phyloP scores from a whole-genome alignment of 495 filamentous ascomycete species.

The Neurospora tetraspora region DNA sequence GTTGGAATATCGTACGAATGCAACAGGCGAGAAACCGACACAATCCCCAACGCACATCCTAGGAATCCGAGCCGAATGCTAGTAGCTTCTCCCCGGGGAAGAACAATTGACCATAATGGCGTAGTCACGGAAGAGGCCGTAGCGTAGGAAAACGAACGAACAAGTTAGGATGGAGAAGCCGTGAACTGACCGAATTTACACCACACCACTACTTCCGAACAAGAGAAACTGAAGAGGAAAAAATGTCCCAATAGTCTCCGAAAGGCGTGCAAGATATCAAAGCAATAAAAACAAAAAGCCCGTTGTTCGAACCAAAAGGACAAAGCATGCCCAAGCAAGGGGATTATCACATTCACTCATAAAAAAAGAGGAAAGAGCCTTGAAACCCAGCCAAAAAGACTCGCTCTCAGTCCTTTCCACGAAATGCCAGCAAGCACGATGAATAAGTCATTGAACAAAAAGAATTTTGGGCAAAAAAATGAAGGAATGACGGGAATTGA shows the following conservation, averaged over 20 bases:
- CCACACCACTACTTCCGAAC: too few relatives aligned
- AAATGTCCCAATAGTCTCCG: too few relatives aligned
- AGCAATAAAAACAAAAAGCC: too few relatives aligned
- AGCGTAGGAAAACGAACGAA: rapidly evolving
- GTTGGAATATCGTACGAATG: background rate
- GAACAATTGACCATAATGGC: background rate
- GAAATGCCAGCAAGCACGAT: background rate
- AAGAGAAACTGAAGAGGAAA: background rate
- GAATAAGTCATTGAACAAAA: background rate
- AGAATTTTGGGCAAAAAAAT: background rate
- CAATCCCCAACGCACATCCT: background rate
- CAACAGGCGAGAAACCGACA: background rate
- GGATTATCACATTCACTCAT: too few relatives aligned
- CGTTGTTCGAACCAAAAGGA: background rate
- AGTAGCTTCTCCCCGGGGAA: background rate
- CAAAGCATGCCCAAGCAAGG: too few relatives aligned
- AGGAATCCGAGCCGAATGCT: background rate
- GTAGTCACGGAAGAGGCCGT: background rate
- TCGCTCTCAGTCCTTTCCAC: too few relatives aligned
- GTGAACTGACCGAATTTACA: too few relatives aligned
- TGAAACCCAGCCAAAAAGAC: too few relatives aligned
- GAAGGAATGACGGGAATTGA: background rate
- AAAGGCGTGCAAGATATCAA: too few relatives aligned
- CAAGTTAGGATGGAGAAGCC: too few relatives aligned
- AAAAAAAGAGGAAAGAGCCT: too few relatives aligned